A percentile compares a stretch with the other conserved stretches of the same genome.
Conservation (phyloP, 1,284 basidiomycete species). For the Mycena sp. region DNA sequence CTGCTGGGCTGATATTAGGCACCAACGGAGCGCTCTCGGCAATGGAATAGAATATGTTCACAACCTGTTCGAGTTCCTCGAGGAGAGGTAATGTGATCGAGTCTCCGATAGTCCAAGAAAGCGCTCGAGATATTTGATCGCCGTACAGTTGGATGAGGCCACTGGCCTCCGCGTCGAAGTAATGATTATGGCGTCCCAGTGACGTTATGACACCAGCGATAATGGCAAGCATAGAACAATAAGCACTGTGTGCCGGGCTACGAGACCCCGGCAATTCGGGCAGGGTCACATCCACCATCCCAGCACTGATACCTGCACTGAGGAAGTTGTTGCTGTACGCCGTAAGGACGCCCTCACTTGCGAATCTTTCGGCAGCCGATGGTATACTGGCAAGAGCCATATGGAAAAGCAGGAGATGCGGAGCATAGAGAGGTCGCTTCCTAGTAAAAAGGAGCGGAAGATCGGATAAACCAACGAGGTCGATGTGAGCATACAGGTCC, state of each 20-base stretch:
- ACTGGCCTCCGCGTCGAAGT: conserved; percentile 87
- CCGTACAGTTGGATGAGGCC: conserved; percentile 89
- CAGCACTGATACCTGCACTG: conserved; percentile 78
- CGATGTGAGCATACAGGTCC: conserved; percentile 76
- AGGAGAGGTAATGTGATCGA: conserved; percentile 76
- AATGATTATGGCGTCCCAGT: conserved; percentile 78
- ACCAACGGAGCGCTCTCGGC: conserved; percentile 60
- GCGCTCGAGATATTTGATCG: conserved; percentile 67
- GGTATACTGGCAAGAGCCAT: conserved; percentile 85
- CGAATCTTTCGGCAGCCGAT: conserved; percentile 84
- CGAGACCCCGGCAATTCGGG: conserved; percentile 77
- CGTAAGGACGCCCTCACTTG: conserved; percentile 83
- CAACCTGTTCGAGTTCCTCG: conserved; percentile 84
- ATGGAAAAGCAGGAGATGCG: conserved; percentile 85
- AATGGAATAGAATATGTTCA: conserved; percentile 79
- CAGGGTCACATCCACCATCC: conserved; percentile 73
- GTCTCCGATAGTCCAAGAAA: conserved; percentile 85
- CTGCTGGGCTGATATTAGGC: conserved; percentile 54
- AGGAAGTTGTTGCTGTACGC: conserved; percentile 89
- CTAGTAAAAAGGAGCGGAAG: conserved; percentile 65
- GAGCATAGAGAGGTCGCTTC: conserved; percentile 74
- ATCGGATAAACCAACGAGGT: conserved; percentile 75
- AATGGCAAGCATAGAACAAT: conserved; percentile 88
- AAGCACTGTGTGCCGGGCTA: conserved; percentile 81
- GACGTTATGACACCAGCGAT: conserved; percentile 78